phyloP scores from a whole-genome alignment of 2,329 filamentous ascomycete species.

The Phialophora macrospora region DNA sequence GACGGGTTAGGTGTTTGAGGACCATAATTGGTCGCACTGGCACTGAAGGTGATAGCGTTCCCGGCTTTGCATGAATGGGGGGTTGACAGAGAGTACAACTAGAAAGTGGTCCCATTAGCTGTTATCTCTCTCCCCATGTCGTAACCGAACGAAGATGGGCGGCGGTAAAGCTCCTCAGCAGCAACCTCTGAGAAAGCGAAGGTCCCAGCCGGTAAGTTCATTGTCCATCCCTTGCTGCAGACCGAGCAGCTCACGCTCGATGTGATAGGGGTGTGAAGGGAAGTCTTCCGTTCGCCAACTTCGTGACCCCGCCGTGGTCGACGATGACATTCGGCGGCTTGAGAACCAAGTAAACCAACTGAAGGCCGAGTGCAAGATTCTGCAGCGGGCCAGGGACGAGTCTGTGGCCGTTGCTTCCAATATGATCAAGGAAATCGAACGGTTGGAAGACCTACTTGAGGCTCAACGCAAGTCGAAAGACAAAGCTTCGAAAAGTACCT shows the following conservation, averaged over 20 bases:
- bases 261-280: slow-evolving; percentile 2
- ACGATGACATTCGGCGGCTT: slow-evolving; percentile 13
- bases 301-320: slow-evolving; percentile 4
- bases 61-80: slow-evolving; percentile 14
- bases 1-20: slow-evolving; percentile 2
- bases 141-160: slow-evolving; percentile 15
- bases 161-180: slow-evolving; percentile 14
- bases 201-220: slow-evolving; percentile 12
- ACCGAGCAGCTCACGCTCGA: slow-evolving; percentile 10
- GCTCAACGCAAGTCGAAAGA: slow-evolving; percentile 15
- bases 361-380: slow-evolving; percentile 14
- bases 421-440: slow-evolving; percentile 18
- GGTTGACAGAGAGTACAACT: slow-evolving; percentile 10
- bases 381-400: slow-evolving; percentile 15
- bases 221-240: neutral
- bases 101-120: neutral
- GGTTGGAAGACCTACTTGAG: slow-evolving; percentile 6
- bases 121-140: slow-evolving; percentile 6
- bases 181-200: slow-evolving; percentile 7
- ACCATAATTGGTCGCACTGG: slow-evolving; percentile 5
- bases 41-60: neutral
- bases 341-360: slow-evolving; percentile 15
- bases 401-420: slow-evolving; percentile 8
- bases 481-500: neutral
- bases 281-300: neutral